A percentile compares a stretch with the other conserved stretches of the same genome.
These are phyloP conservation scores for Scalesia atractyloides DNA, from an alignment of 129 eudicot genomes.

Conservation along the genomic window DNA sequence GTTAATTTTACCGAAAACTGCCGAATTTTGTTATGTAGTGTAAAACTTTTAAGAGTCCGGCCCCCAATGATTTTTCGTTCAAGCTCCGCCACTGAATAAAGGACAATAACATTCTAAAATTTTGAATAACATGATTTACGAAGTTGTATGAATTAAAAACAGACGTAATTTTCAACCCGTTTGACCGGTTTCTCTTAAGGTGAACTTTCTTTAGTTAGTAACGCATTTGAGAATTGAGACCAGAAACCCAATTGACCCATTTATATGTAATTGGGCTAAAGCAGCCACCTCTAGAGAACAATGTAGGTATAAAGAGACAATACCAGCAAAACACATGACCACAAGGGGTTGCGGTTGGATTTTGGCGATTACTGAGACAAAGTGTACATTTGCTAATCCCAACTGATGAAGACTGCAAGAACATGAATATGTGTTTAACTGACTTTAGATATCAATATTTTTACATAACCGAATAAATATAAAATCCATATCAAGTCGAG, in stretches of 20 bases:
- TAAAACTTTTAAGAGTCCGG: no score
- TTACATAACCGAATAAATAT: background rate
- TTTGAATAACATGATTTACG: background rate
- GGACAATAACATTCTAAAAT: background rate
- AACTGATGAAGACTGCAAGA: conserved; percentile 56
- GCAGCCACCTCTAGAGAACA: conserved; percentile 13
- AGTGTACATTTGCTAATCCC: conserved; percentile 90
- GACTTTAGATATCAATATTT: background rate
- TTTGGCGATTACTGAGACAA: conserved; percentile 92
- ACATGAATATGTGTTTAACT: background rate
- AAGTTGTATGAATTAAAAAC: background rate
- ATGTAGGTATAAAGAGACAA: conserved; percentile 3
- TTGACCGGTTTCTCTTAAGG: background rate
- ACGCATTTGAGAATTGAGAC: background rate
- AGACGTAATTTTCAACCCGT: background rate
- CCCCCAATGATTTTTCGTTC: no score
- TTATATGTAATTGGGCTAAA: background rate
- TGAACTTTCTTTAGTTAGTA: background rate
- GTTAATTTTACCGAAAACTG: no score
- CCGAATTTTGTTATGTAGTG: no score
- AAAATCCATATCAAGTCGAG: conserved; percentile 12
- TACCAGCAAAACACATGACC: conserved; percentile 99
- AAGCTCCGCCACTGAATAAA: no score
- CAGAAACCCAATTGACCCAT: background rate
- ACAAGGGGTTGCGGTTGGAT: conserved; percentile 97